Evolutionary conservation across 768 basidiomycete genomes (phyloP), one percentile per base, ranked within the genome.

Genomic region (Baorangia bicolor): DNA sequence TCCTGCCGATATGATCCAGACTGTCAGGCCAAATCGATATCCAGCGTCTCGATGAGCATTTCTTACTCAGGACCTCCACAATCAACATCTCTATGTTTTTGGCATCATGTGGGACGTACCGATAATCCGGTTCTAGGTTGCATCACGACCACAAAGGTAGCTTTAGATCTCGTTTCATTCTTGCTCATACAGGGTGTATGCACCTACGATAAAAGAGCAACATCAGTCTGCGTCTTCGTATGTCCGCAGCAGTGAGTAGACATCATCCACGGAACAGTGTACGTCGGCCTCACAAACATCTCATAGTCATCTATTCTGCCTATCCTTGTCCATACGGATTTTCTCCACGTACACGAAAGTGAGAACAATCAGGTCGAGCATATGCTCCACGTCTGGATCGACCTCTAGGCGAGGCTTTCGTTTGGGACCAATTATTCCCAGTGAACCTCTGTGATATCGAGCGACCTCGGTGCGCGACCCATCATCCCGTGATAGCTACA

Each of bases 291-390:
- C 49, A 54, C 56, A 54, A 46, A 3, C 16, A 51, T 37, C 28
- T 46, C 38, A 65, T 28, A 23, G 21, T 33, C 46, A 49, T 0
- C 13, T 31, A 25, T 13, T 54, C 25, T 53, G 40, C 13, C 38
- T 34, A 16, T 69, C 68, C 41, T 64, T 69, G 34, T 69, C 62
- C 59, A 57, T 60, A 33, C 65, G 65, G 5, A 70, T 21, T 47
- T 72, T 72, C 49, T 72, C 69, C n/a, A 70, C 65, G 38, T 69
- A 71, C 23, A 72, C 62, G 23, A 71, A 72, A 1, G 69, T 72
- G 20, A 70, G 58, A 8, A 71, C 28, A 25, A 72, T 43, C 33
- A 63, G 30, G 57, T 70, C 69, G 25, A 70, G 54, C 56, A 71
- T 70, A 16, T 58, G 62, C 42, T 57, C 58, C 39, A 63, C 58